Base-by-base conservation (phyloP, 768 basidiomycete species). In the Coprinellus aureogranulatus region DNA sequence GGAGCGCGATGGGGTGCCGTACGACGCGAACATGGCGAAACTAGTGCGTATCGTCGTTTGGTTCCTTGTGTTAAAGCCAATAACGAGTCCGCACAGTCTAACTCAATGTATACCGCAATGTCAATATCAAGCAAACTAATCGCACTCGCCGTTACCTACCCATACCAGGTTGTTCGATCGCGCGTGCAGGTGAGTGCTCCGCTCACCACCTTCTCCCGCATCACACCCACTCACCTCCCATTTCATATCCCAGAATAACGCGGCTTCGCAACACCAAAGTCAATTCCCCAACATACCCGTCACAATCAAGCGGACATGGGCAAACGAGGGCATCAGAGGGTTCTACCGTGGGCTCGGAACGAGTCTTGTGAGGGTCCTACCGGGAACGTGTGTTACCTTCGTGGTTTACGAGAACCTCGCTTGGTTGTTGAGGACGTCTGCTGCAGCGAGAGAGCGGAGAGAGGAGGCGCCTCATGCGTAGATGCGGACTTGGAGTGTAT, bases 331-430 rank as follows among this genome's bases (percentile, higher is more conserved):
- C 11, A 41, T 88, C 16, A 74, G 77, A 47, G 96, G 93, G 1
- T 98, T 98, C 70, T 99, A 98, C 73, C 90, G 95, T 49, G 97
- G 97, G 1, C 81, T 99, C 8, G 95, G 88, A 2, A 95, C 93
- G 26, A 98, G 98, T 67, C 81, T 97, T 25, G 86, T 99, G 12
- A 85, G 97, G 14, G 95, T 99, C 49, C 80, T 98, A 16, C 97
- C 97, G 0, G 97, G 96, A 27, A 98, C 96, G 2, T 98, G 96
- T 69, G 90, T 98, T 46, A 98, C 96, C 4, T 97, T 98, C 63
- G 96, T 98, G 39, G 94, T 98, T 20, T 99, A 98, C 69, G 97
- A 94, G 69, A 94, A 94, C 62, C 68, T 94, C 55, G 91, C 92
- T 0, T 94, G 91, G 91, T 66, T 92, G 26, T 70, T 94, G 42